Percentiles rank a stretch among this genome's conserved stretches.
Evolutionary conservation across 179 eudicot species (phyloP).

Genomic region (Vitellaria paradoxa): DNA sequence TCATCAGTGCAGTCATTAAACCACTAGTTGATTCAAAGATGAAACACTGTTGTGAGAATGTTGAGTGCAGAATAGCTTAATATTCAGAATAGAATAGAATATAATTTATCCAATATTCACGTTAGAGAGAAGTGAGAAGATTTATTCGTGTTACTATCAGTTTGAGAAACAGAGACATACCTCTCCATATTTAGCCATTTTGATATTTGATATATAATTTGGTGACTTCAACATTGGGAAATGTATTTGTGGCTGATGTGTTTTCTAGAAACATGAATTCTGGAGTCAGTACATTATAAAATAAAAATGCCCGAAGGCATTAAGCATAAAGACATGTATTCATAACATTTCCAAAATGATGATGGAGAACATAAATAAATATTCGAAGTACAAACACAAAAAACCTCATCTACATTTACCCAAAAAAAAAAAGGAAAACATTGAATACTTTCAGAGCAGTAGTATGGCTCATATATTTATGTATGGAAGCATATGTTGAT

Average conservation of each 20-base stretch:
- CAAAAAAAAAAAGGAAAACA: background rate
- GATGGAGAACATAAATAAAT: background rate
- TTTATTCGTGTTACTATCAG: background rate
- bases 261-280: slow-evolving; percentile 11
- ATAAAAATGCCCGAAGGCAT: background rate
- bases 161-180: slow-evolving; percentile 32
- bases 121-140: background rate
- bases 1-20: slow-evolving; percentile 77
- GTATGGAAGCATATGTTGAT: background rate
- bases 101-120: too few species aligned
- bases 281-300: slow-evolving; percentile 14
- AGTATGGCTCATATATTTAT: background rate
- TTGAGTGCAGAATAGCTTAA: background rate
- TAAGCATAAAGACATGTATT: background rate
- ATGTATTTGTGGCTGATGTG: slow-evolving; percentile 49
- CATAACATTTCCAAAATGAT: background rate
- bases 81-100: background rate
- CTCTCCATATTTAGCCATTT: slow-evolving; percentile 75
- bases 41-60: background rate
- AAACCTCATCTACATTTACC: background rate
- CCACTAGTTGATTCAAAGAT: slow-evolving; percentile 53
- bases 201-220: slow-evolving; percentile 40
- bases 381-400: background rate
- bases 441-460: background rate
- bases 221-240: slow-evolving; percentile 62